phyloP scores from a whole-genome alignment of 192 early-diverging fungal genomes.

The Podila epicladia region DNA sequence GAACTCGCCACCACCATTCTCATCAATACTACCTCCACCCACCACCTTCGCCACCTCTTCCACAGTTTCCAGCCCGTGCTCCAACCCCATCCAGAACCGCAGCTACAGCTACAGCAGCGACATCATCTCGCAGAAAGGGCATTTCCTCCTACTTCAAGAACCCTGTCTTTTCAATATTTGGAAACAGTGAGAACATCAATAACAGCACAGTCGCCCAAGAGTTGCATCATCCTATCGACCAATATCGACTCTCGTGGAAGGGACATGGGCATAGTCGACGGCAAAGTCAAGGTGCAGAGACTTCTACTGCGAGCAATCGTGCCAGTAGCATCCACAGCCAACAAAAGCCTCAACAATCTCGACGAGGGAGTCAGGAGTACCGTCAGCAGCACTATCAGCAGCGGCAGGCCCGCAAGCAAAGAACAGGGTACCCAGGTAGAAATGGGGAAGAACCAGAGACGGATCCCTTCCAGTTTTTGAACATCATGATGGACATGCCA shows the following conservation, averaged over 20 bases:
- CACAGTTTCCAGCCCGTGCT: background rate
- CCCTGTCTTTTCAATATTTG: background rate
- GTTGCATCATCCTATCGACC: background rate
- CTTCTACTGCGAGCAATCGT: no score
- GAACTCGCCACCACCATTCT: background rate
- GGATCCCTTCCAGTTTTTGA: slow-evolving; percentile 29
- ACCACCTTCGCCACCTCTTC: background rate
- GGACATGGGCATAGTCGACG: no score
- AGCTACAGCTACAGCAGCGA: background rate
- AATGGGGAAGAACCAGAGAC: slow-evolving; percentile 45
- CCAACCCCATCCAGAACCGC: background rate
- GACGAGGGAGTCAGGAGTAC: background rate
- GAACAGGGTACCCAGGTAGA: slow-evolving; percentile 27
- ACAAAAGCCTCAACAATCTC: no score
- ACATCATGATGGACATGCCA: slow-evolving; percentile 30
- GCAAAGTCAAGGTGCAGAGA: no score
- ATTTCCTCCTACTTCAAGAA: background rate
- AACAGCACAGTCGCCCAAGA: background rate
- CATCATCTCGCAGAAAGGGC: background rate
- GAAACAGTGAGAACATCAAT: background rate
- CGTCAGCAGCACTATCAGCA: background rate
- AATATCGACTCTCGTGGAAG: background rate
- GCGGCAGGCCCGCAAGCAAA: background rate
- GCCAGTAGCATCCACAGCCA: no score
- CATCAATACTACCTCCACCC: background rate